These are phyloP conservation scores for Amaranthus tricolor DNA, from an alignment of 179 eudicot species.

Conservation along the genomic window DNA sequence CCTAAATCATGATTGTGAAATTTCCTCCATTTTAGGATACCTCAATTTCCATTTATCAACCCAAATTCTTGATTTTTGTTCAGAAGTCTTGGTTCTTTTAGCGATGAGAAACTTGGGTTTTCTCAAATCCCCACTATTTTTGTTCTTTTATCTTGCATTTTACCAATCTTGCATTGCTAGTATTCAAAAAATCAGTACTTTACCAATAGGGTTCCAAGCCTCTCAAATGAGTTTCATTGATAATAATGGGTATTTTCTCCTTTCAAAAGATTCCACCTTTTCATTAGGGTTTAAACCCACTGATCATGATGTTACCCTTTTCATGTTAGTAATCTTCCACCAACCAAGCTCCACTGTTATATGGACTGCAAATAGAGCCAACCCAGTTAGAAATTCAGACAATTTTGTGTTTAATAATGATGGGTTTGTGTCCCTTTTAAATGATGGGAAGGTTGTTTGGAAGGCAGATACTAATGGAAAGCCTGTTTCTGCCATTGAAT, in stretches of 20 bases:
- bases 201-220: constrained; percentile 38
- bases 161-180: constrained; percentile 39
- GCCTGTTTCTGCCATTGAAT: constrained; percentile 55
- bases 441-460: constrained; percentile 58
- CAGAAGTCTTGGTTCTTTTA: neutral
- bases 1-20: neutral
- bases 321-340: constrained; percentile 58
- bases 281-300: constrained; percentile 66
- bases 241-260: constrained; percentile 61
- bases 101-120: constrained; percentile 10
- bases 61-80: constrained; percentile 1
- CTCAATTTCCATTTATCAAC: neutral
- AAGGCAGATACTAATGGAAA: constrained; percentile 56
- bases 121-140: constrained; percentile 1
- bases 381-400: constrained; percentile 56
- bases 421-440: constrained; percentile 54
- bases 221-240: constrained; percentile 63
- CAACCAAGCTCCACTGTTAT: constrained; percentile 42
- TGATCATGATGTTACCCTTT: constrained; percentile 52
- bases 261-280: constrained; percentile 59
- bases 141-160: constrained; percentile 32
- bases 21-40: neutral
- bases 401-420: constrained; percentile 45
- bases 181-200: constrained; percentile 34
- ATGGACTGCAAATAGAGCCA: constrained; percentile 79